Evolutionary conservation across 306 rosid genomes (phyloP).

Genomic region (Fagus sylvatica): DNA sequence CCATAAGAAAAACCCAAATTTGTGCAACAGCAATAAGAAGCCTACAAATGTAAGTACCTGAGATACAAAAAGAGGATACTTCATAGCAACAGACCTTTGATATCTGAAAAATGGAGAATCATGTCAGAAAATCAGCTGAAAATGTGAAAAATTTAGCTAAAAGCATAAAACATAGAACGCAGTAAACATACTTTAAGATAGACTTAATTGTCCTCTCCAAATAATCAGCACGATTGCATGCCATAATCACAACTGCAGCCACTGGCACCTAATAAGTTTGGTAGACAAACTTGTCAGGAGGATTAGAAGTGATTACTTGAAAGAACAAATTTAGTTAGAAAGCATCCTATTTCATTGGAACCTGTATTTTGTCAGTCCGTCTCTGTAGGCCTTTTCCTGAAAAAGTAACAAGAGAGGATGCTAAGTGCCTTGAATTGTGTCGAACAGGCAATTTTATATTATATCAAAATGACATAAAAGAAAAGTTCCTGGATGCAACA

Average conservation of each 20-base stretch:
- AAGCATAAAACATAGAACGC: slow-evolving; percentile 7
- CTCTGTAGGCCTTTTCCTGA: slow-evolving; percentile 72
- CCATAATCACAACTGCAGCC: slow-evolving; percentile 99
- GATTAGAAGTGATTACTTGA: slow-evolving; percentile 21
- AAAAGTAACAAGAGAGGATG: slow-evolving; percentile 33
- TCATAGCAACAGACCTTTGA: slow-evolving; percentile 71
- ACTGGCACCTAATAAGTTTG: slow-evolving; percentile 72
- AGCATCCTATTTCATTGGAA: slow-evolving; percentile 34
- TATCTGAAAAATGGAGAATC: slow-evolving; percentile 52
- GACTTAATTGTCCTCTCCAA: slow-evolving; percentile 83
- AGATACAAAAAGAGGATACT: slow-evolving; percentile 86
- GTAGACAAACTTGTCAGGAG: slow-evolving; percentile 22
- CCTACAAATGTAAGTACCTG: slow-evolving; percentile 59
- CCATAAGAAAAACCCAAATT: slow-evolving; percentile 23
- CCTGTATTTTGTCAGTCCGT: slow-evolving; percentile 75
- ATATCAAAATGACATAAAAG: background rate
- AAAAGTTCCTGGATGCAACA: background rate
- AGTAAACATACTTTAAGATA: slow-evolving; percentile 64
- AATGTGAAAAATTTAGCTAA: slow-evolving; percentile 9
- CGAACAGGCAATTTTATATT: background rate
- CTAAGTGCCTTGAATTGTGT: slow-evolving; percentile 30
- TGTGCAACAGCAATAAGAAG: slow-evolving; percentile 20
- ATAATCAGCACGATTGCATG: slow-evolving; percentile 98
- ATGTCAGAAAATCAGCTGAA: slow-evolving; percentile 32
- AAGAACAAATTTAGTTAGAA: slow-evolving; percentile 23